These are phyloP conservation scores for Hypoxylon fragiforme DNA, from an alignment of 495 filamentous ascomycete genomes.

Conservation along the genomic window DNA sequence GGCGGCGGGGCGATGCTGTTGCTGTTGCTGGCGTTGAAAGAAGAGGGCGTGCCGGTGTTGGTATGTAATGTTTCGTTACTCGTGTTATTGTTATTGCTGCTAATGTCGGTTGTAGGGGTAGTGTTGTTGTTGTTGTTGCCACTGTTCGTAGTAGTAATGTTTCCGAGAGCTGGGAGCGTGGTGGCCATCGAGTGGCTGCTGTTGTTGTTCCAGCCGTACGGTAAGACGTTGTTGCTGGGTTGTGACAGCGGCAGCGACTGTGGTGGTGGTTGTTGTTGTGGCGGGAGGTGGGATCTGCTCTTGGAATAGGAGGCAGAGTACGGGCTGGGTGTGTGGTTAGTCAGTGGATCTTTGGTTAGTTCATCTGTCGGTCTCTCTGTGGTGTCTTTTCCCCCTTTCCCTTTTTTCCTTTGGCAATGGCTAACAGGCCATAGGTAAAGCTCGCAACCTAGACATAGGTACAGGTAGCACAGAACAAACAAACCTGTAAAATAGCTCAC, in stretches of 20 bases:
- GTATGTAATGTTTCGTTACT: background rate
- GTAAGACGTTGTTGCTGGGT: background rate
- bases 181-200: background rate
- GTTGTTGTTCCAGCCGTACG: constrained; percentile 4
- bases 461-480: background rate
- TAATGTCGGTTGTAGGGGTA: background rate
- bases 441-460: background rate
- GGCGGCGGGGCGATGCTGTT: background rate
- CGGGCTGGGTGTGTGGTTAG: background rate
- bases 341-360: no score
- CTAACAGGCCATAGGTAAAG: no score
- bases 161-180: background rate
- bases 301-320: background rate
- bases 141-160: background rate
- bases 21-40: background rate
- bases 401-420: no score
- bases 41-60: background rate
- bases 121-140: background rate
- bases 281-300: background rate
- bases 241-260: background rate
- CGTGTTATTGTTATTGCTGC: background rate
- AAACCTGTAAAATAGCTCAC: background rate
- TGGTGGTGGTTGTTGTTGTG: background rate
- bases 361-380: no score
- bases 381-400: no score